These are phyloP conservation scores for Kazachstania viticola DNA, from an alignment of 805 yeast species.

Conservation along the genomic window DNA sequence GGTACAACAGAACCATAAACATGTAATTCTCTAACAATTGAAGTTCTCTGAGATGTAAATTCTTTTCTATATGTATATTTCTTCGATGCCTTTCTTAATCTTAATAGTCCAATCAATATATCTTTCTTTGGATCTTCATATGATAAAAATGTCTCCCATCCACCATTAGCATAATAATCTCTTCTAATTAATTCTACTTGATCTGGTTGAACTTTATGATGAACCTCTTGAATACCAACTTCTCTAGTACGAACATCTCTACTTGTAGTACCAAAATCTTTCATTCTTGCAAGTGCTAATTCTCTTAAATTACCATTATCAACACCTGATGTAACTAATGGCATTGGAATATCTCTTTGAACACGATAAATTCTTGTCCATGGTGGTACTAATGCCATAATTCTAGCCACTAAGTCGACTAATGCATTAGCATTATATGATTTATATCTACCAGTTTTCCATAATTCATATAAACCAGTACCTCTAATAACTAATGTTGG, in stretches of 20 bases:
- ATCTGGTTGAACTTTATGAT: constrained; percentile 91
- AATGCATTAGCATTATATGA: constrained; percentile 91
- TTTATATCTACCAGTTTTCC: constrained; percentile 93
- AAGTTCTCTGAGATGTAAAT: constrained; percentile 70
- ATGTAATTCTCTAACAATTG: constrained; percentile 92
- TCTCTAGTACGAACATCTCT: constrained; percentile 96
- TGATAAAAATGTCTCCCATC: constrained; percentile 94
- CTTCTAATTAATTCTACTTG: constrained; percentile 92
- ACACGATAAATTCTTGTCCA: constrained; percentile 99
- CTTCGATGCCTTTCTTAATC: constrained; percentile 81
- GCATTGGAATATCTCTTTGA: constrained; percentile 98
- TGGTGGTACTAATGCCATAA: constrained; percentile 92
- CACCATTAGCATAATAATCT: constrained; percentile 95
- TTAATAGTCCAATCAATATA: constrained; percentile 79
- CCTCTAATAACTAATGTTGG: constrained; percentile 97
- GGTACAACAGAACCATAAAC: constrained; percentile 98
- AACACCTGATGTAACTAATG: constrained; percentile 92
- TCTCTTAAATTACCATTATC: constrained; percentile 96
- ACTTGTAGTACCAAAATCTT: constrained; percentile 92
- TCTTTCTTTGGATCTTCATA: constrained; percentile 97
- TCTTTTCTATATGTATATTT: constrained; percentile 87
- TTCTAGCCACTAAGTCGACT: constrained; percentile 90
- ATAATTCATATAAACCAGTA: constrained; percentile 89
- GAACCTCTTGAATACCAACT: constrained; percentile 97
- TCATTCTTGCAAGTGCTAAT: constrained; percentile 92